Evolutionary conservation across 108 stramenopile genomes (phyloP).

Genomic region (Nitzschia inconspicua): DNA sequence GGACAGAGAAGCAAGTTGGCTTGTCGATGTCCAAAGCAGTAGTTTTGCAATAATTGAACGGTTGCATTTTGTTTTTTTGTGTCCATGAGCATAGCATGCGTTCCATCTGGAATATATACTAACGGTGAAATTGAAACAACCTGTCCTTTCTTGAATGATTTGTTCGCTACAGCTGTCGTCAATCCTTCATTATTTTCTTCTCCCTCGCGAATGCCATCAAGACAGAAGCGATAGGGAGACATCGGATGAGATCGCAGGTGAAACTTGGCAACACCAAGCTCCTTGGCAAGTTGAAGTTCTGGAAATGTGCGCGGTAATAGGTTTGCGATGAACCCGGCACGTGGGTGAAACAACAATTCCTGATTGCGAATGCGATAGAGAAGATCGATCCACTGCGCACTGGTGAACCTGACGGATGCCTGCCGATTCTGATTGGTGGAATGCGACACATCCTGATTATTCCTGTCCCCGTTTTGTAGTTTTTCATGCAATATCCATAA

Average conservation of each 20-base stretch:
- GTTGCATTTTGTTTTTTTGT: constrained; percentile 2
- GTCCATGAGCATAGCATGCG: constrained; percentile 21
- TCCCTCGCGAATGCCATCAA: constrained; percentile 13
- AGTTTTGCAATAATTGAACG: constrained; percentile 62
- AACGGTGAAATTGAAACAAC: constrained; percentile 32
- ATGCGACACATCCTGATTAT: too few species aligned
- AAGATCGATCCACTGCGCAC: constrained; percentile 8
- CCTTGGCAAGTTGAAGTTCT: neutral
- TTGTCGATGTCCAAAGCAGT: constrained; percentile 68
- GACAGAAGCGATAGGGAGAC: neutral
- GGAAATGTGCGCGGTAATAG: neutral
- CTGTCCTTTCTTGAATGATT: constrained; percentile 17
- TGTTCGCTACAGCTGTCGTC: constrained; percentile 55
- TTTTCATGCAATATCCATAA: too few species aligned
- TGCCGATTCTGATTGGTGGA: too few species aligned
- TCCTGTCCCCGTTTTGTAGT: too few species aligned
- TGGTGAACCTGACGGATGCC: too few species aligned
- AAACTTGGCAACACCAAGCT: neutral
- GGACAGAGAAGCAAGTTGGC: constrained; percentile 54
- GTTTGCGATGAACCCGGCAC: too few species aligned
- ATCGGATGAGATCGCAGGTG: neutral
- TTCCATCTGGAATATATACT: constrained; percentile 26
- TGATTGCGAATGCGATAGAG: constrained; percentile 3
- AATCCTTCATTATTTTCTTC: constrained; percentile 30
- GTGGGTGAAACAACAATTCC: neutral